Evolutionary conservation across 1,284 basidiomycete species (phyloP).

Genomic region (Puccinia horiana): DNA sequence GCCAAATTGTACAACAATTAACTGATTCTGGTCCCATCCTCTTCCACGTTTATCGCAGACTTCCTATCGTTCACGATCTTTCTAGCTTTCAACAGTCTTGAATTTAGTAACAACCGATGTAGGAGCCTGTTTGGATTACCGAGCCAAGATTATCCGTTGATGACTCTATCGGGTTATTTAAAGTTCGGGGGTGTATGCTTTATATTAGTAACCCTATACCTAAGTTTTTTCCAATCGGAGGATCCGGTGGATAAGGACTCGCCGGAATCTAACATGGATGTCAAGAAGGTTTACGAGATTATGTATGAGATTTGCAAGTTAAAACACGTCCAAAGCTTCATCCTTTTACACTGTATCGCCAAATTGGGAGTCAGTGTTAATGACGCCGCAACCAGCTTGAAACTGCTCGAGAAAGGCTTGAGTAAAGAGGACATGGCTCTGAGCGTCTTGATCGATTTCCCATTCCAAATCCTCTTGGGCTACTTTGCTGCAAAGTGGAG

Average conservation of each 20-base stretch:
- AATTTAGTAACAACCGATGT: conserved; percentile 69
- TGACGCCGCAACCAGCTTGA: conserved; percentile 87
- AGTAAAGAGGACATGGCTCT: conserved; percentile 92
- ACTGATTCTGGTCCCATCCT: neutral
- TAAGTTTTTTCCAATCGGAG: conserved; percentile 75
- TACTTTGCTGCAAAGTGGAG: conserved; percentile 92
- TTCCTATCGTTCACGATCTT: conserved; percentile 98
- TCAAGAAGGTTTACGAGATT: conserved; percentile 84
- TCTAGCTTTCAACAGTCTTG: conserved; percentile 90
- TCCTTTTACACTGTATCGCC: conserved; percentile 82
- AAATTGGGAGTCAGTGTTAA: conserved; percentile 96
- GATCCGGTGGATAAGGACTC: conserved; percentile 69
- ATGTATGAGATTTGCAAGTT: conserved; percentile 93
- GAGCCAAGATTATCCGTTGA: conserved; percentile 71
- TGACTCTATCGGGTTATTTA: conserved; percentile 79
- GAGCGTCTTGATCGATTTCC: conserved; percentile 94
- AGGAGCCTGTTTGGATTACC: conserved; percentile 29
- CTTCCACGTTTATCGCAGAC: conserved; percentile 56
- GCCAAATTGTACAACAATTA: neutral
- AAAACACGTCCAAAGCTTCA: conserved; percentile 88
- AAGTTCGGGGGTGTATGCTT: conserved; percentile 83
- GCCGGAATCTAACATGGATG: conserved; percentile 81
- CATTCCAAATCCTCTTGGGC: conserved; percentile 92
- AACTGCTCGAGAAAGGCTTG: conserved; percentile 95
- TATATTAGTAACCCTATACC: conserved; percentile 79